Evolutionary conservation across 2,329 filamentous ascomycete species (phyloP), one percentile per base, ranked within the genome.

Genomic region (Beauveria caledonica): DNA sequence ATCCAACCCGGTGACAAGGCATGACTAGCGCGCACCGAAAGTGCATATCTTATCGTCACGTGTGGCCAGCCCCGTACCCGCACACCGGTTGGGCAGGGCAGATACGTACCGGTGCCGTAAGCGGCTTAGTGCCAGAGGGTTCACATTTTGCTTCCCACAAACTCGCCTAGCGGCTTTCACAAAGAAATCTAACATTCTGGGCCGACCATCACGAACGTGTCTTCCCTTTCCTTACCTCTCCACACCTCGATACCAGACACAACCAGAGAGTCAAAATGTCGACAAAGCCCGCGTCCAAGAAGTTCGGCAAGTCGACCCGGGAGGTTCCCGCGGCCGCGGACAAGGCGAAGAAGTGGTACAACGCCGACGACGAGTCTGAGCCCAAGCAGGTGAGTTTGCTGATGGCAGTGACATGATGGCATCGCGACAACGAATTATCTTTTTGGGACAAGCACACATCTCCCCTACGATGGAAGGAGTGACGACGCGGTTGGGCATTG

Each of bases 311-410:
- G 86, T 90, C 90, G 81, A 89, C 90, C 83, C 88, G 93, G 83
- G 85, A 88, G 79, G 88, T 97, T 79, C 92, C 90, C 78, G 86
- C 89, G 80, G 79, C 84, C 79, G 83, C 84, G 76, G 86, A 96
- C 80, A 96, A 95, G 90, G 93, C 93, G 74, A 87, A 90, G 85
- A 97, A 97, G 85, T 99, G 93, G 91, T 99, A 99, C 84, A 90
- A 92, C 78, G 90, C 91, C 76, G 89, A 95, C 79, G 93, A 97
- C 80, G 89, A 93, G 76, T 77, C 85, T 77, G 82, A 88, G 80
- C 85, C 86, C 74, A 96, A 92, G 87, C 93, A 95, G 90, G 94
- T 99, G 86, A 85, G 92, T 89, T 73, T 42, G 49, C 50, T 53
- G 17, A 40, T 42, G 17, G 61, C 60, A 44, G 33, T 63, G 64